Base-by-base conservation (phyloP, 2,329 filamentous ascomycete genomes). In the Xylaria multiplex region DNA sequence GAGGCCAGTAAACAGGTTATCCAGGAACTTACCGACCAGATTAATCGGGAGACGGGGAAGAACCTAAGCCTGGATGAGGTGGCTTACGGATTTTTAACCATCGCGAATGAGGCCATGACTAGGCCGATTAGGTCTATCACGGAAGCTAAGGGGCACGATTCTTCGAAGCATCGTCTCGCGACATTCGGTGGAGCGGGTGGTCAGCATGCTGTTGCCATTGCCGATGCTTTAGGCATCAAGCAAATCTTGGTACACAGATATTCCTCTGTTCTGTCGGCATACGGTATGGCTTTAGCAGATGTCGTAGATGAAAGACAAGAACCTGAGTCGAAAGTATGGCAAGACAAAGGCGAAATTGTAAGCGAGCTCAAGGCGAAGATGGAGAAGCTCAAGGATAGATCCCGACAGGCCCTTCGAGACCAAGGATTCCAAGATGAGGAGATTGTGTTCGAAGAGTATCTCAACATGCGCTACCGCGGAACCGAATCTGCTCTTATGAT, bases 401-500 rank as follows among this genome's bases (percentile, higher is more conserved):
- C 93, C 0, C 85, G 83, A 0, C 81, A 83, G 19, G 87, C 88
- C 0, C 81, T 97, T 4, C 82, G 83, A 24, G 90, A 91, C 2
- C 94, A 97, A 78, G 94, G 93, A 0, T 97, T 97, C 74, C 82
- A 85, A 1, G 87, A 91, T 49, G 81, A 86, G 5, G 88, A 92
- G 37, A 92, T 97, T 27, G 85, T 89, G 0, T 97, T 95, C 74
- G 93, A 97, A 76, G 92, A 97, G 76, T 97, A 97, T 74, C 86
- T 98, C 63, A 97, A 97, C 76, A 93, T 97, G 90, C 85, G 94
- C 64, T 97, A 97, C 74, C 88, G 93, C 42, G 93, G 93, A 11
- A 97, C 93, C 0, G 93, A 97, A 76, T 96, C 93, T 7, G 92
- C 93, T 0, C 84, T 97, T 48, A 97, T 97, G 93, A 88, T 97